Conservation (phyloP, 2,329 filamentous ascomycete species). For the Cryphonectria japonica region DNA sequence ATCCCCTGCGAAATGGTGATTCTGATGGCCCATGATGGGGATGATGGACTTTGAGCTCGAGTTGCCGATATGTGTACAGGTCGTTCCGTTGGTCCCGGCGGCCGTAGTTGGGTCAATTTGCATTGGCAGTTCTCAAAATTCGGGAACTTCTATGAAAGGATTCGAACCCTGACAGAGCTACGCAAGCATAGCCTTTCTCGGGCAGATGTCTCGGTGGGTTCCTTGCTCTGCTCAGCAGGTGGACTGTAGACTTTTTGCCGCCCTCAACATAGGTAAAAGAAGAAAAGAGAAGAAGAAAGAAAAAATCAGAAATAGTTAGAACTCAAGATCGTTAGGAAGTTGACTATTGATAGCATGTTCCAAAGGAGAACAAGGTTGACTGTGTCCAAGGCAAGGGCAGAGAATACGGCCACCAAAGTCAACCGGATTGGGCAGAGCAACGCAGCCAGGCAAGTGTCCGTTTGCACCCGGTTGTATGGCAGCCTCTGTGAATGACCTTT, state of each 20-base stretch:
- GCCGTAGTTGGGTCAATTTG: no score
- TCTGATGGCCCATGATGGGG: no score
- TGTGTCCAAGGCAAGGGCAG: neutral
- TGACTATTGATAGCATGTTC: neutral
- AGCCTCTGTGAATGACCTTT: no score
- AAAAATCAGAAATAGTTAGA: neutral
- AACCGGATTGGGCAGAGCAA: neutral
- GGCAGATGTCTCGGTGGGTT: neutral
- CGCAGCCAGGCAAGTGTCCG: neutral
- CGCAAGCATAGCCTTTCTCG: neutral
- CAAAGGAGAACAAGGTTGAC: neutral
- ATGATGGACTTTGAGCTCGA: no score
- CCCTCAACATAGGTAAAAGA: neutral
- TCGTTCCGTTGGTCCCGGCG: no score
- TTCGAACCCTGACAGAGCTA: no score
- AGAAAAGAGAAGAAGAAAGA: neutral
- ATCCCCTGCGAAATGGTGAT: no score
- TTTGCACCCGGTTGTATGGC: neutral
- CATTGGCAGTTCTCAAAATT: no score
- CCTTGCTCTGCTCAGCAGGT: neutral
- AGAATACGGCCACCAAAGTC: neutral
- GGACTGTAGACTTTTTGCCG: neutral
- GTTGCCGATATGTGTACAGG: no score
- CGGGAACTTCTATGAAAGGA: no score
- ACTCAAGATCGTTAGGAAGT: no score